phyloP scores from a whole-genome alignment of 352 stramenopile genomes.

The Globisporangium acanthophoron region DNA sequence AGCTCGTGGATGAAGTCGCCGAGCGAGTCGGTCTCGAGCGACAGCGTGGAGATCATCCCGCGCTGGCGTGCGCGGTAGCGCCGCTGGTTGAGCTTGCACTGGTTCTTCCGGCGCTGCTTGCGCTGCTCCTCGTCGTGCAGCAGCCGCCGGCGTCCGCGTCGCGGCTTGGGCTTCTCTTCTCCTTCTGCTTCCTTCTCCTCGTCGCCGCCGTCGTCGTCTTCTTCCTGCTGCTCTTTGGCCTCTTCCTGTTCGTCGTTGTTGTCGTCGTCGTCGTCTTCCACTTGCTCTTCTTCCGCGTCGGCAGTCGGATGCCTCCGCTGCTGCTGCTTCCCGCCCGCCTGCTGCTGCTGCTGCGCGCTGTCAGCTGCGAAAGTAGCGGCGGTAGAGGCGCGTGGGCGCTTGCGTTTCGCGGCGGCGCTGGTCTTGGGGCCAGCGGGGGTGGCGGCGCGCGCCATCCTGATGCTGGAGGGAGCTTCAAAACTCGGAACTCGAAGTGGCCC shows the following conservation, averaged over 20 bases:
- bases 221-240: conserved; percentile 4
- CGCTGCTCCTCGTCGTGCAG: conserved; percentile 62
- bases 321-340: neutral
- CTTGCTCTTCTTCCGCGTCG: neutral
- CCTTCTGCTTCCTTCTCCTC: neutral
- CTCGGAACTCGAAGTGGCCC: too few species aligned
- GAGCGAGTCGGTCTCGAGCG: conserved; percentile 47
- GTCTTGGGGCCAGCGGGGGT: neutral
- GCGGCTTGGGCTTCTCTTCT: conserved; percentile 11
- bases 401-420: conserved; percentile 1
- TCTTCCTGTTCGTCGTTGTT: conserved; percentile 1
- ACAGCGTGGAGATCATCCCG: conserved; percentile 54
- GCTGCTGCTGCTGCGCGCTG: too few species aligned
- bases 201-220: neutral
- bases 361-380: neutral
- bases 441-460: neutral
- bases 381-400: neutral
- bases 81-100: conserved; percentile 74
- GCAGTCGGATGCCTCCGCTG: too few species aligned
- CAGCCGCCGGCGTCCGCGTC: conserved; percentile 40
- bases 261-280: neutral
- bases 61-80: conserved; percentile 58
- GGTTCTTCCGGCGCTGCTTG: conserved; percentile 54
- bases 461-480: too few species aligned
- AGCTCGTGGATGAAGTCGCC: conserved; percentile 41